phyloP scores from a whole-genome alignment of 2,329 filamentous ascomycete genomes.

The Epicoccum sorghinum region DNA sequence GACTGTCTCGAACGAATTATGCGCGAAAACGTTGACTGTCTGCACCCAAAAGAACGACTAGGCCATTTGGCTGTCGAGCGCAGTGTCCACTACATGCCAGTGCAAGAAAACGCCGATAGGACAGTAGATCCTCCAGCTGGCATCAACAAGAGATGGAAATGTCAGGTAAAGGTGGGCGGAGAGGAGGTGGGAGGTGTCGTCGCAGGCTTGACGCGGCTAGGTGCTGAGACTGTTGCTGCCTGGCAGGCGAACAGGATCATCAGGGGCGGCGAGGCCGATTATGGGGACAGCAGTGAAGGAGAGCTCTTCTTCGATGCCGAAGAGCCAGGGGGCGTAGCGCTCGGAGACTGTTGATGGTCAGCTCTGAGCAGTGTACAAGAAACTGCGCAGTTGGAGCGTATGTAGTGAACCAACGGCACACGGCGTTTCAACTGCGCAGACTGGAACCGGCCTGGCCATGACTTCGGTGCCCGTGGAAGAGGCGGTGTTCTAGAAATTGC shows the following conservation, averaged over 20 bases:
- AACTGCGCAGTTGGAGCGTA: background rate
- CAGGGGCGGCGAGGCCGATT: slow-evolving; percentile 13
- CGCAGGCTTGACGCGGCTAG: slow-evolving; percentile 41
- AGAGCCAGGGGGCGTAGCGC: background rate
- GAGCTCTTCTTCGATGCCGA: slow-evolving; percentile 13
- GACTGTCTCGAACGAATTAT: slow-evolving; percentile 67
- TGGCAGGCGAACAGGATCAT: slow-evolving; percentile 37
- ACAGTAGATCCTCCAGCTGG: background rate
- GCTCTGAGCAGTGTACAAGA: background rate
- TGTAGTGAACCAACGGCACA: background rate
- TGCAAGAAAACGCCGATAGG: slow-evolving; percentile 10
- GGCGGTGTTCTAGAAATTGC: slow-evolving; percentile 8
- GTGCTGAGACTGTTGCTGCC: slow-evolving; percentile 50
- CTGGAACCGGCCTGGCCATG: background rate
- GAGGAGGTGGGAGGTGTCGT: slow-evolving; percentile 41
- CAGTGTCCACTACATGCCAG: slow-evolving; percentile 60
- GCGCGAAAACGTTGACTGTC: slow-evolving; percentile 56
- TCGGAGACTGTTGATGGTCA: slow-evolving; percentile 3
- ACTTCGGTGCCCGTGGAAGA: slow-evolving; percentile 12
- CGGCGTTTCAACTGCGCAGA: background rate
- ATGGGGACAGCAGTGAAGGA: slow-evolving; percentile 13
- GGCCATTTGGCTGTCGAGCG: slow-evolving; percentile 62
- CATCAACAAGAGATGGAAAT: slow-evolving; percentile 29
- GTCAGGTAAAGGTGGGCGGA: slow-evolving; percentile 45
- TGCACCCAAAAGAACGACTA: slow-evolving; percentile 71